A percentile compares a stretch with the other conserved stretches of the same genome.
Evolutionary conservation across 129 eudicot genomes (phyloP).

Genomic region (Apium graveolens): DNA sequence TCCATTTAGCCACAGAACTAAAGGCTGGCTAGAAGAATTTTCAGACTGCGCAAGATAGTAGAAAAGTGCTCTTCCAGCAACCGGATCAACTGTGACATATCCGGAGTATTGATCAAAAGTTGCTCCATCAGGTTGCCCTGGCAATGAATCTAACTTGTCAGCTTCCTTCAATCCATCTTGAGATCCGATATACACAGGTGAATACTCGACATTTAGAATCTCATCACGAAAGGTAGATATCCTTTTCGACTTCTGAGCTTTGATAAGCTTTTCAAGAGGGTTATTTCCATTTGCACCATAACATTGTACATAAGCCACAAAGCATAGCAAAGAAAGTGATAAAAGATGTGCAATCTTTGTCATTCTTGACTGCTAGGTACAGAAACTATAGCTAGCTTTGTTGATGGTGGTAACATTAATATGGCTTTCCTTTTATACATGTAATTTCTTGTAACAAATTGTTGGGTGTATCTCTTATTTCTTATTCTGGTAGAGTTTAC

Average conservation of each 20-base stretch:
- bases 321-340: too few relatives aligned
- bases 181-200: slow-evolving; percentile 28
- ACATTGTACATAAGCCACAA: too few relatives aligned
- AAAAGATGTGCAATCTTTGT: too few relatives aligned
- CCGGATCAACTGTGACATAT: slow-evolving; percentile 53
- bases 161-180: slow-evolving; percentile 49
- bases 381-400: too few relatives aligned
- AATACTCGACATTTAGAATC: slow-evolving; percentile 1
- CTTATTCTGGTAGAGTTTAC: too few relatives aligned
- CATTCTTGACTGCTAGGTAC: too few relatives aligned
- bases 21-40: neutral
- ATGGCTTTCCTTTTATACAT: too few relatives aligned
- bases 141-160: slow-evolving; percentile 40
- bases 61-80: slow-evolving; percentile 45
- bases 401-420: too few relatives aligned
- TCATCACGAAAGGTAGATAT: neutral
- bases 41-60: slow-evolving; percentile 29
- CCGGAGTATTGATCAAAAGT: slow-evolving; percentile 63
- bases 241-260: slow-evolving; percentile 23
- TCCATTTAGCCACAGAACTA: slow-evolving; percentile 1
- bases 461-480: too few relatives aligned
- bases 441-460: too few relatives aligned
- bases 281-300: slow-evolving; percentile 29
- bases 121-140: slow-evolving; percentile 52
- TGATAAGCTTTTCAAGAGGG: slow-evolving; percentile 26